Evolutionary conservation across 345 rosid genomes (phyloP).

Genomic region (Aurinia saxatilis): DNA sequence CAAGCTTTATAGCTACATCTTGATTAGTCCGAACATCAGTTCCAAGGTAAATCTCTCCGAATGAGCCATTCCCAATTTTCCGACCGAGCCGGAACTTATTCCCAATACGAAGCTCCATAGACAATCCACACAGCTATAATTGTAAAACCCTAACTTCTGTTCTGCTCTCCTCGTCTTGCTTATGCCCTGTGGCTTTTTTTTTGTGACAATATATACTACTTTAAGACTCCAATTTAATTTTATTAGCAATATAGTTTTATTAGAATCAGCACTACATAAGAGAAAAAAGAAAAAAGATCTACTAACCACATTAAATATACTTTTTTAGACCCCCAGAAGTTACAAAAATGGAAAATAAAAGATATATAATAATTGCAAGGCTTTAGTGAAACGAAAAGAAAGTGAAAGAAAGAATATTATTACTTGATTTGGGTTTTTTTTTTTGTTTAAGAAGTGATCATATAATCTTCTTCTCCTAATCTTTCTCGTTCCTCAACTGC

Average conservation of each 20-base stretch:
- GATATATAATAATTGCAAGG: background rate
- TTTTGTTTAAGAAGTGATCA: slow-evolving; percentile 21
- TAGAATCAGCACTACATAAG: slow-evolving; percentile 2
- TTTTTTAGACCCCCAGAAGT: background rate
- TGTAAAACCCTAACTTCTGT: slow-evolving; percentile 20
- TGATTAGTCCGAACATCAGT: slow-evolving; percentile 75
- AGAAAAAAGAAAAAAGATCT: background rate
- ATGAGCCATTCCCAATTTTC: slow-evolving; percentile 96
- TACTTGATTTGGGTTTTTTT: background rate
- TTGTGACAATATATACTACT: no score
- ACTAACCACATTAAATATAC: background rate
- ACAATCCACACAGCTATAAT: background rate
- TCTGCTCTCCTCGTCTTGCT: no score
- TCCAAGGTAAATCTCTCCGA: slow-evolving; percentile 96
- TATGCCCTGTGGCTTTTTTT: no score
- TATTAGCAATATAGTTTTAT: background rate
- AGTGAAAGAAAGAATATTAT: slow-evolving; percentile 1
- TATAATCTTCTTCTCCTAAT: slow-evolving; percentile 43
- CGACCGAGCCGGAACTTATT: slow-evolving; percentile 87
- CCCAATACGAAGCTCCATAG: slow-evolving; percentile 73
- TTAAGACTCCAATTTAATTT: background rate
- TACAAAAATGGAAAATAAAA: background rate
- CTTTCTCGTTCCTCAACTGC: slow-evolving; percentile 49
- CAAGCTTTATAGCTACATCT: slow-evolving; percentile 95
- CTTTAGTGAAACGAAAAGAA: background rate